These are phyloP conservation scores for Colletotrichum tabaci DNA, from an alignment of 2,329 filamentous ascomycete species.

Conservation along the genomic window DNA sequence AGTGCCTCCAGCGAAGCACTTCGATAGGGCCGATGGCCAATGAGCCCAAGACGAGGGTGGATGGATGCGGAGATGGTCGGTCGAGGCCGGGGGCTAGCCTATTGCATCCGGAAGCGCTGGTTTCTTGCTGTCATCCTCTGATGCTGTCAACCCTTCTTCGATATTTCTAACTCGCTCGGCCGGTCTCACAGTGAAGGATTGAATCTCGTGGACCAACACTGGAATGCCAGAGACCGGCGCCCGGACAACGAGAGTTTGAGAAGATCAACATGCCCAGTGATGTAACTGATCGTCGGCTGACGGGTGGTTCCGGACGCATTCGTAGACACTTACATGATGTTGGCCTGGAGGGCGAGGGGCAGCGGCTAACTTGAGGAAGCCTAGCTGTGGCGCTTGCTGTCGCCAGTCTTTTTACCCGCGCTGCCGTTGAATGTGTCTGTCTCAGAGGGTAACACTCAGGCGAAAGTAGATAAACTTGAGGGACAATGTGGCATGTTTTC, in stretches of 20 bases:
- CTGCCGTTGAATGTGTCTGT: conserved; percentile 26
- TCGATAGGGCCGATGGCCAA: background rate
- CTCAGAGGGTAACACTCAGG: conserved; percentile 2
- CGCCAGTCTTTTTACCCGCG: conserved; percentile 13
- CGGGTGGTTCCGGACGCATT: conserved; percentile 33
- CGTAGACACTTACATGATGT: conserved; percentile 6
- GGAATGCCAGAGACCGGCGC: conserved; percentile 14
- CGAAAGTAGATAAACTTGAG: background rate
- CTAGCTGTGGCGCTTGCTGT: conserved; percentile 2
- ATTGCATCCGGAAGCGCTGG: background rate
- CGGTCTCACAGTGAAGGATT: background rate
- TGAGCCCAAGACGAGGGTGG: background rate
- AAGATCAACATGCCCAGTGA: conserved; percentile 27
- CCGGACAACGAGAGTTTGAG: conserved; percentile 27
- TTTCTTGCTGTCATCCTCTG: background rate
- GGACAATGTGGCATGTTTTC: background rate
- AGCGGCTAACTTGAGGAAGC: background rate
- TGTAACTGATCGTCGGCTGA: conserved; percentile 35
- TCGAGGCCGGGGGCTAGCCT: background rate
- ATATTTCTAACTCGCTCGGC: conserved; percentile 17
- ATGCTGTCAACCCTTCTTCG: background rate
- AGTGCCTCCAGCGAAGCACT: background rate
- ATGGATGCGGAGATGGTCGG: background rate
- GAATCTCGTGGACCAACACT: background rate
- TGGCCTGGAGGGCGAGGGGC: background rate